Percentiles rank a stretch among this genome's conserved stretches.
These are phyloP conservation scores for Xylariaceae sp. DNA, from an alignment of 2,329 filamentous ascomycete species.

Conservation along the genomic window DNA sequence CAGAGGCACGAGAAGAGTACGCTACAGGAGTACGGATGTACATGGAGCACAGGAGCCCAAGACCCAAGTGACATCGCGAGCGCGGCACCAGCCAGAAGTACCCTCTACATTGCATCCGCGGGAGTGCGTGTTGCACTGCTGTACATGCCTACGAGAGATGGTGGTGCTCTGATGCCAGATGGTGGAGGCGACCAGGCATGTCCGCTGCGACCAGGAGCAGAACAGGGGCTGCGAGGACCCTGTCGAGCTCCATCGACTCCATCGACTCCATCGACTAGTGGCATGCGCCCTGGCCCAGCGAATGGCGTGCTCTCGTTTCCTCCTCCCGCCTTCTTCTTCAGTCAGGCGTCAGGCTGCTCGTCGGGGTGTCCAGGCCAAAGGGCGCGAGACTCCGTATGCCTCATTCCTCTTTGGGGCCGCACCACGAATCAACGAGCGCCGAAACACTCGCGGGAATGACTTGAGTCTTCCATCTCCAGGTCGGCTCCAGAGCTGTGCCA, in stretches of 20 bases:
- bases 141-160: conserved; percentile 7
- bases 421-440: neutral
- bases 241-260: conserved; percentile 1
- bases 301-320: conserved; percentile 3
- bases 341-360: conserved; percentile 4
- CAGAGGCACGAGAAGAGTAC: too few species aligned
- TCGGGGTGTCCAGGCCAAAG: neutral
- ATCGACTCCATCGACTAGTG: conserved; percentile 7
- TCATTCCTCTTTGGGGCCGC: neutral
- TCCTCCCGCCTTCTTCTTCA: conserved; percentile 10
- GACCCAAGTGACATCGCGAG: too few species aligned
- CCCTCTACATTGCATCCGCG: neutral
- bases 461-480: too few species aligned
- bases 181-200: conserved; percentile 11
- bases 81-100: too few species aligned
- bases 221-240: conserved; percentile 2
- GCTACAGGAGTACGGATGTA: too few species aligned
- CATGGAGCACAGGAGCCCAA: too few species aligned
- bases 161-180: conserved; percentile 10
- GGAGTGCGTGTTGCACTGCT: neutral
- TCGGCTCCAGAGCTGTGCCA: too few species aligned
- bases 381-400: neutral
- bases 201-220: conserved; percentile 5
- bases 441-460: neutral
- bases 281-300: neutral